Base-by-base conservation (phyloP, 1,284 basidiomycete species). In the Phenoliferia sp. region DNA sequence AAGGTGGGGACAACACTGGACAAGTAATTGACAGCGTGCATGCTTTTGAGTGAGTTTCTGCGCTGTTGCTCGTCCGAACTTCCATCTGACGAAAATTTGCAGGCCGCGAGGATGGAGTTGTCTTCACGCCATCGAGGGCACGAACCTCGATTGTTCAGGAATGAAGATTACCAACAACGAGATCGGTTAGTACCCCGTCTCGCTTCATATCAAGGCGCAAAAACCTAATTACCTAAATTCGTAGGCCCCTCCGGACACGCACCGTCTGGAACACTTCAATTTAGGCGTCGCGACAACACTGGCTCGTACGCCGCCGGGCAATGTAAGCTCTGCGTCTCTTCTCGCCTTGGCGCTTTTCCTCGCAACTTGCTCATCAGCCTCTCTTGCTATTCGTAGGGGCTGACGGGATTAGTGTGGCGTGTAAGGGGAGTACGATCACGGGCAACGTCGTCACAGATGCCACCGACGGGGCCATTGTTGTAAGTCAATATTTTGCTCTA, bases 341-440 rank as follows among this genome's bases (percentile, higher is more conserved):
- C 39, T 44, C 39, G 39, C 39, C 15, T 22, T 44, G 39, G 22
- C 39, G 12, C 12, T 22, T 12, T 12, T 22, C 39, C 39, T 44
- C 12, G 39, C 39, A 22, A 12, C 12, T 12, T 44, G 22, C 39
- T 22, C 22, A 44, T 12, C 39, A 12, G 48, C 5, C 48, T n/a
- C 48, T 52, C 48, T 52, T n/a, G n/a, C 7, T 52, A 12, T 12
- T 44, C 22, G 19, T 26, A 52, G 48, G 48, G 72, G 33, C 91
- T 3, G 90, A 93, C 75, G 91, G 90, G 2, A 89, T 93, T 75
- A 90, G 88, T 71, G 78, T 92, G 64, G 86, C 86, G 62, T 94
- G 91, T 78, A 80, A 79, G 66, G 85, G 86, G 73, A 84, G 85
- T 69, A 71, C 85, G 39, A 84, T 93, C 39, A 84, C 84, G 63